A percentile compares a stretch with the other conserved stretches of the same genome.
These are phyloP conservation scores for Hydrangea macrophylla DNA, from an alignment of 148 eudicot genomes.

Conservation along the genomic window DNA sequence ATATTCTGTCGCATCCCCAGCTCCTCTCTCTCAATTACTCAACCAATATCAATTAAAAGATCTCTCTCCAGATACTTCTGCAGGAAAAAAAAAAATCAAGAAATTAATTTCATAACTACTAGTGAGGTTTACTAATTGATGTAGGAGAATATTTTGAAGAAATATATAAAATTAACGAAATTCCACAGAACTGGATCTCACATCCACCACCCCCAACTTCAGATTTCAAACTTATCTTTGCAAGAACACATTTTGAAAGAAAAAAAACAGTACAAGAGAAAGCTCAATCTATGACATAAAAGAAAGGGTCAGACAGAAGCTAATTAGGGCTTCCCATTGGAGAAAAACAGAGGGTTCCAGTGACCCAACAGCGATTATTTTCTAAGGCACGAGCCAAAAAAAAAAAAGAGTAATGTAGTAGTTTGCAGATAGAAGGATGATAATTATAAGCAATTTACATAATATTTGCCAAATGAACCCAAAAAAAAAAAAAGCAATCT, in stretches of 20 bases:
- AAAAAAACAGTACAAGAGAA: not conserved
- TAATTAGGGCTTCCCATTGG: not conserved
- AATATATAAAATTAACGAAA: too few relatives aligned
- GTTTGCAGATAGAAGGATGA: not conserved
- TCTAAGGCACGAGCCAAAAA: not conserved
- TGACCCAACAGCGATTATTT: constrained; percentile 1
- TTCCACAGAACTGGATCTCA: not conserved
- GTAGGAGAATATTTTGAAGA: too few relatives aligned
- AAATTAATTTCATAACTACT: too few relatives aligned
- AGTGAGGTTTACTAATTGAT: too few relatives aligned
- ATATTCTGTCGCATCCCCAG: not conserved
- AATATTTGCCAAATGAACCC: not conserved
- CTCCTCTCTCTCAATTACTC: too few relatives aligned
- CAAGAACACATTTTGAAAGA: not conserved
- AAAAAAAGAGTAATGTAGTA: too few relatives aligned
- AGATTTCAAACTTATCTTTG: not conserved
- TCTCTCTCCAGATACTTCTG: too few relatives aligned
- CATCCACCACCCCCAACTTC: not conserved
- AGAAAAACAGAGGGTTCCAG: not conserved
- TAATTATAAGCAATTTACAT: not conserved
- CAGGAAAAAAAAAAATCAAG: not conserved
- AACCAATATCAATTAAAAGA: too few relatives aligned
- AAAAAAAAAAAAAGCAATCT: not conserved
- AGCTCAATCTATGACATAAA: not conserved
- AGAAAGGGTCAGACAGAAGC: not conserved